phyloP scores from a whole-genome alignment of 2,329 filamentous ascomycete genomes.

The Emericellopsis atlantica region DNA sequence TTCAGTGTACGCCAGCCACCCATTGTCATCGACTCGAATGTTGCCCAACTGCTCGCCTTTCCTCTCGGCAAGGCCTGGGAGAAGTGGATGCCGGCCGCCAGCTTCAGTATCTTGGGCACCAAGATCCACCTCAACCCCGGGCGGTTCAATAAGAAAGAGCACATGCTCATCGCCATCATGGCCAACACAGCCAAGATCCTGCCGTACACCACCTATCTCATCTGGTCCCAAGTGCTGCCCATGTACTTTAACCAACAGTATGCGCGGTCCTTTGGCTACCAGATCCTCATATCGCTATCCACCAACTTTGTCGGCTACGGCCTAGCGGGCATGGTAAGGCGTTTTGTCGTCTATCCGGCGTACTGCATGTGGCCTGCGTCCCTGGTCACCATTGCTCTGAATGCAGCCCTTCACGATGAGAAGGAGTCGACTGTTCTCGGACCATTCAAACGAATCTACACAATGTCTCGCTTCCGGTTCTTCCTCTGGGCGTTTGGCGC shows the following conservation, averaged over 20 bases:
- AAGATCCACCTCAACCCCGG: constrained; percentile 40
- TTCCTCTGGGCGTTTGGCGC: constrained; percentile 34
- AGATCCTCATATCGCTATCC: constrained; percentile 39
- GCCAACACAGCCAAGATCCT: constrained; percentile 43
- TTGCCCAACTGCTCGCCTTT: constrained; percentile 45
- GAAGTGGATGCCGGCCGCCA: constrained; percentile 33
- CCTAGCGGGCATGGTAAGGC: constrained; percentile 38
- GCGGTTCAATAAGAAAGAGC: constrained; percentile 46
- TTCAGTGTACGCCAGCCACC: constrained; percentile 43
- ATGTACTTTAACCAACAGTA: constrained; percentile 42
- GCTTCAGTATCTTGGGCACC: constrained; percentile 30
- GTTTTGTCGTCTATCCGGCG: constrained; percentile 42
- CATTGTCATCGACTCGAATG: constrained; percentile 41
- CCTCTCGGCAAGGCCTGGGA: constrained; percentile 35
- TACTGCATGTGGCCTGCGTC: constrained; percentile 46
- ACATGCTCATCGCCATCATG: constrained; percentile 49
- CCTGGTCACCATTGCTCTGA: constrained; percentile 40
- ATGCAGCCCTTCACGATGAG: constrained; percentile 37
- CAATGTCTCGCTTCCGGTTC: constrained; percentile 36
- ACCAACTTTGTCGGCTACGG: constrained; percentile 50
- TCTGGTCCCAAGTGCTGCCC: constrained; percentile 38
- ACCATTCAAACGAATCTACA: constrained; percentile 28
- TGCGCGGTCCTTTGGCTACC: constrained; percentile 38
- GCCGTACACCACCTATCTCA: constrained; percentile 42
- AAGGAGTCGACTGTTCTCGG: constrained; percentile 23